Percentiles rank a stretch among this genome's conserved stretches.
Conservation (phyloP, 2,329 filamentous ascomycete genomes). For the Claviceps citrina region DNA sequence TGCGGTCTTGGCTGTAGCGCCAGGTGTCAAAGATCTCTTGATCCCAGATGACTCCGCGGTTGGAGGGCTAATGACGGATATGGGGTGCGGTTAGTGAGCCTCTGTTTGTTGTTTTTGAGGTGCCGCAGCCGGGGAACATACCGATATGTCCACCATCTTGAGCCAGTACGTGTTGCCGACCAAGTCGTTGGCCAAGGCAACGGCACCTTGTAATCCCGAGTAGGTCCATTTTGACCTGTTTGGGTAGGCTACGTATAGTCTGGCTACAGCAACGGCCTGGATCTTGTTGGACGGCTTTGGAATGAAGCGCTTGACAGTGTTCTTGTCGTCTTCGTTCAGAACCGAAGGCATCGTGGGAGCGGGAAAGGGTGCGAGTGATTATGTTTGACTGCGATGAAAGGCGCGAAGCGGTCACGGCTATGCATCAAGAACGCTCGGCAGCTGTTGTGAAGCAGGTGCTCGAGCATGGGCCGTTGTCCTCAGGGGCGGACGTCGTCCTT, state of each 20-base stretch:
- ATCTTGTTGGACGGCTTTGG: conserved; percentile 96
- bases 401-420: background rate
- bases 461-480: background rate
- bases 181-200: conserved; percentile 81
- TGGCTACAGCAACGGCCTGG: conserved; percentile 82
- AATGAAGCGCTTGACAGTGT: conserved; percentile 85
- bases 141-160: conserved; percentile 92
- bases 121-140: conserved; percentile 22
- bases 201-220: conserved; percentile 81
- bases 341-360: conserved; percentile 42
- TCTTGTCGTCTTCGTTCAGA: conserved; percentile 84
- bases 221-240: conserved; percentile 79
- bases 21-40: conserved; percentile 96
- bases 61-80: conserved; percentile 42
- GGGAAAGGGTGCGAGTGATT: background rate
- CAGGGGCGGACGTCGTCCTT: background rate
- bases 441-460: background rate
- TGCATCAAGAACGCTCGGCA: background rate
- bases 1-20: conserved; percentile 88
- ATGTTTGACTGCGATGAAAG: background rate
- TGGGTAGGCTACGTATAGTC: conserved; percentile 85
- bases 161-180: conserved; percentile 95
- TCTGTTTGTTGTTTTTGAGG: no score
- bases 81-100: no score
- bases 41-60: conserved; percentile 83